Percentiles rank a stretch among this genome's conserved stretches.
phyloP scores from a whole-genome alignment of 2,329 filamentous ascomycete genomes.

The Apiospora phragmitis region DNA sequence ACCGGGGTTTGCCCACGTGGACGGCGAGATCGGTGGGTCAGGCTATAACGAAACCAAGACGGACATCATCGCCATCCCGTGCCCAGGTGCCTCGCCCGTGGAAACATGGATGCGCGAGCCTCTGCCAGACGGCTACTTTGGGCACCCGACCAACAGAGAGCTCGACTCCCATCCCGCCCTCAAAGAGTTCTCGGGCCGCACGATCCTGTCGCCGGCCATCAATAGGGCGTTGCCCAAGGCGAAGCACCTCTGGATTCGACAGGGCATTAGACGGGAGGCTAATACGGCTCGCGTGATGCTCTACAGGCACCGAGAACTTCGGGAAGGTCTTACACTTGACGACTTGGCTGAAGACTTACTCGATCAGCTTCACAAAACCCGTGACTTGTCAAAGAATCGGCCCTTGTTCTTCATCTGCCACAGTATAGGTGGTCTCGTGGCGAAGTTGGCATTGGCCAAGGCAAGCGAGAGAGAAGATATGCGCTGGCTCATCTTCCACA shows the following conservation, averaged over 20 bases:
- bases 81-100: constrained; percentile 52
- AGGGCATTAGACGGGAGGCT: constrained; percentile 50
- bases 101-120: constrained; percentile 54
- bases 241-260: constrained; percentile 51
- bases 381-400: constrained; percentile 37
- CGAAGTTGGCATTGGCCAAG: constrained; percentile 56
- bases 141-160: constrained; percentile 34
- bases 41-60: constrained; percentile 55
- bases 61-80: constrained; percentile 55
- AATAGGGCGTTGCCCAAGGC: constrained; percentile 32
- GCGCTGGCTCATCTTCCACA: constrained; percentile 51
- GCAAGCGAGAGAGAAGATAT: constrained; percentile 40
- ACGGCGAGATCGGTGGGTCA: constrained; percentile 42
- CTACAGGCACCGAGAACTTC: constrained; percentile 48
- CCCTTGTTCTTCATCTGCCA: constrained; percentile 63
- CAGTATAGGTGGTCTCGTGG: constrained; percentile 60
- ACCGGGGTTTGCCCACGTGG: constrained; percentile 42
- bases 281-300: constrained; percentile 50
- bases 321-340: constrained; percentile 44
- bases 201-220: constrained; percentile 34
- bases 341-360: constrained; percentile 48
- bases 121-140: constrained; percentile 48
- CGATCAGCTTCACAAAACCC: constrained; percentile 39
- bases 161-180: constrained; percentile 27
- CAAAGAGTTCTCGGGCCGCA: constrained; percentile 32